phyloP scores from a whole-genome alignment of 108 stramenopile genomes.

The Cylindrotheca fusiformis region DNA sequence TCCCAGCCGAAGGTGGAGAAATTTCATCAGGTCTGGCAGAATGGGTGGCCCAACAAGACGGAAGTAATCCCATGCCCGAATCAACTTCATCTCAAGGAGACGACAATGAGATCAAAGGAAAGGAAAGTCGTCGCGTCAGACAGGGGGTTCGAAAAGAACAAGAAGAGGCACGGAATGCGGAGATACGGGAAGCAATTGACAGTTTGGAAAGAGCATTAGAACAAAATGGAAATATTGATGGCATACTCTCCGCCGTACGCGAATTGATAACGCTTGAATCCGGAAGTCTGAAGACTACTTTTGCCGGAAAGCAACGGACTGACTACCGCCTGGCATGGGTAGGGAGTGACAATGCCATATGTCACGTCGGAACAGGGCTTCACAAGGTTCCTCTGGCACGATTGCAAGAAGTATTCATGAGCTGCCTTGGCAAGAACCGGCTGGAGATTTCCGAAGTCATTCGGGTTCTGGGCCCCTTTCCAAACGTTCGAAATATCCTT shows the following conservation, averaged over 20 bases:
- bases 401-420: slow-evolving; percentile 77
- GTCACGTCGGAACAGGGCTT: slow-evolving; percentile 77
- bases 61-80: neutral
- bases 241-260: slow-evolving; percentile 15
- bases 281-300: slow-evolving; percentile 1
- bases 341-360: slow-evolving; percentile 69
- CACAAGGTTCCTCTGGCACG: slow-evolving; percentile 88
- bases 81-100: neutral
- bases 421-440: slow-evolving; percentile 39
- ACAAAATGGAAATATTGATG: slow-evolving; percentile 17
- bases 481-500: slow-evolving; percentile 80
- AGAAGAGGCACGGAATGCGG: slow-evolving; percentile 24
- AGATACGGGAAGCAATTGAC: slow-evolving; percentile 4
- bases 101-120: slow-evolving; percentile 8
- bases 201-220: slow-evolving; percentile 16
- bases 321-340: slow-evolving; percentile 80
- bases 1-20: neutral
- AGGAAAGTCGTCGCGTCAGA: slow-evolving; percentile 13
- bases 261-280: slow-evolving; percentile 11
- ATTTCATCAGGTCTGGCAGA: slow-evolving; percentile 34
- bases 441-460: slow-evolving; percentile 80
- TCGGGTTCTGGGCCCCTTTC: slow-evolving; percentile 86
- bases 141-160: slow-evolving; percentile 9
- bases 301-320: slow-evolving; percentile 11
- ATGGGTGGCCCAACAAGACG: slow-evolving; percentile 20